Percentiles rank a stretch among this genome's conserved stretches.
Conservation (phyloP, 768 basidiomycete species). For the Lactarius hatsudake region DNA sequence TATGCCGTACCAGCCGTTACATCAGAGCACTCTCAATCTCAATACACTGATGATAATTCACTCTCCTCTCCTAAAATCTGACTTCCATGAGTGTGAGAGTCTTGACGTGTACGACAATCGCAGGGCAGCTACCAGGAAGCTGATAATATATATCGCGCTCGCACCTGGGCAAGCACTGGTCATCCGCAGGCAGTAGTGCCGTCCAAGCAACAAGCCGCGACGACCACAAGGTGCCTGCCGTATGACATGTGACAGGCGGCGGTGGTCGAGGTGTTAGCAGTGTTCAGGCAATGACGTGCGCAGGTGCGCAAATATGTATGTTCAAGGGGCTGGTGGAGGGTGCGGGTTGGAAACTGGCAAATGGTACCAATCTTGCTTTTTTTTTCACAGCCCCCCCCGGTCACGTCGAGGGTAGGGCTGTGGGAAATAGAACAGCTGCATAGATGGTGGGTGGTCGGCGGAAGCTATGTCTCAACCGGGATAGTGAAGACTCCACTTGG, state of each 20-base stretch:
- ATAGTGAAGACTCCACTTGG: slow-evolving; percentile 31
- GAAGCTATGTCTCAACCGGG: slow-evolving; percentile 57
- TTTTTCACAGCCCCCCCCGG: not conserved
- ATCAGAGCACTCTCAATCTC: not conserved
- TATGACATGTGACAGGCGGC: not conserved
- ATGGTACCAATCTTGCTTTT: not conserved
- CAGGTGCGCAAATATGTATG: not conserved
- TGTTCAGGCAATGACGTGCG: not conserved
- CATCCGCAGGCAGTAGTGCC: slow-evolving; percentile 56
- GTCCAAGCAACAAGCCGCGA: not conserved
- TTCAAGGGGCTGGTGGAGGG: not conserved
- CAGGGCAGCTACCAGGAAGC: not conserved
- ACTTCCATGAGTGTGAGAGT: not conserved
- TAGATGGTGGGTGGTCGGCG: slow-evolving; percentile 57
- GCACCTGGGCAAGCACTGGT: slow-evolving; percentile 57
- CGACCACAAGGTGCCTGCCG: not conserved
- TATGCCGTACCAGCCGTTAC: not conserved
- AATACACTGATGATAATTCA: not conserved
- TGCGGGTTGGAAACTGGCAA: not conserved
- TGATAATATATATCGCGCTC: slow-evolving; percentile 40
- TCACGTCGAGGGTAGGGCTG: slow-evolving; percentile 36
- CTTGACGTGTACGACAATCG: not conserved
- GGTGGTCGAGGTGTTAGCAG: not conserved
- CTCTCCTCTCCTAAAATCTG: not conserved
- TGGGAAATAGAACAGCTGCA: slow-evolving; percentile 28